Base-by-base conservation (phyloP, 2,329 filamentous ascomycete genomes). In the Calycina herbarum region DNA sequence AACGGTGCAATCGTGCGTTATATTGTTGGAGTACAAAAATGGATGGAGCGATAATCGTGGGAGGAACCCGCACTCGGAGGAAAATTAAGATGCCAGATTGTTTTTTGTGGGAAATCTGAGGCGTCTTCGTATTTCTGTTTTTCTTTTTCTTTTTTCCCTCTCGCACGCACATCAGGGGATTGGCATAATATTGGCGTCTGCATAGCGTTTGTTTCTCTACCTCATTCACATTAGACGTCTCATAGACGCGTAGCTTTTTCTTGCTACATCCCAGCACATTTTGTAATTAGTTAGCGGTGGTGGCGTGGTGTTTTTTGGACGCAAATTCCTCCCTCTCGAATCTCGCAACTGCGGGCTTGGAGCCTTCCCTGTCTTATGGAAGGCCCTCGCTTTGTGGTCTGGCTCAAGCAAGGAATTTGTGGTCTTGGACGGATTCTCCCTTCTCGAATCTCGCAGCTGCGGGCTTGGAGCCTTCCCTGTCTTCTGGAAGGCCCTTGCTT, bases 51-150 rank as follows among this genome's bases (percentile, higher is more conserved):
- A 27, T 27, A 27, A 27, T 54, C 11, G 48, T 11, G 2, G 42
- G 42, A n/a, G n/a, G 6, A n/a, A 45, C n/a, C 15, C 17, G 7
- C 20, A 24, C 20, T 24, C 11, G 48, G 48, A 24, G 48, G 48
- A 54, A 54, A 54, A 54, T 15, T 54, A 24, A 54, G 48, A 54
- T 54, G 48, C 48, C 48, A 27, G 48, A 54, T 54, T 54, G 20
- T 6, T 54, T 24, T 24, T 27, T 51, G 7, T 20, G 45, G 45
- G 20, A 24, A 51, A 51, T 54, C 48, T 54, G 48, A 54, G 48
- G 48, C 48, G 10, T 54, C 48, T 54, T 54, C 10, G 11, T 24
- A 24, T 54, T 54, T 54, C 48, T 54, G 38, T 40, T 40, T 40
- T 38, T 15, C 3, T 40, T 10, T 27, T 27, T 27, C 20, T 24